Evolutionary conservation across 2,329 filamentous ascomycete genomes (phyloP), one percentile per base, ranked within the genome.

Genomic region (Beauveria australis): DNA sequence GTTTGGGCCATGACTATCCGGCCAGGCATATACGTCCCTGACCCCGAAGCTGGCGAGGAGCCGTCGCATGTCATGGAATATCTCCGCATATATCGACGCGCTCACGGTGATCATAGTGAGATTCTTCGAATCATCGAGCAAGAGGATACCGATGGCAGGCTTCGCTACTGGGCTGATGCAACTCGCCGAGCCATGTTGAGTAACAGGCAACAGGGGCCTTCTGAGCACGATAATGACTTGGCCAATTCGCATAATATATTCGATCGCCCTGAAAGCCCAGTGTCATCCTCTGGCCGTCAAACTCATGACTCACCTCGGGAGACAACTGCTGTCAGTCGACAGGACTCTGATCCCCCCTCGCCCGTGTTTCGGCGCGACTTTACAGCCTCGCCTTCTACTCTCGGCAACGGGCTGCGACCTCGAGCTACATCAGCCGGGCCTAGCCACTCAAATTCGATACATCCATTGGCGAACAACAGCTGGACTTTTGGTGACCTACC

Each of bases 61-160:
- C 65, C 64, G 52, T 65, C 67, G 12, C 70, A 66, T 16, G 65
- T 73, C 8, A 65, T 68, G 41, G 71, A 74, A n/a, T 74, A 73
- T 60, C 74, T 81, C 65, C 78, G 76, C 60, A 85, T 83, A 43
- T 87, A 85, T 71, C 77, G 79, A 47, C 81, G 82, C 60, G 84
- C 85, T 1, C 78, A 79, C 48, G 85, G 85, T 5, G 79, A 88
- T 65, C 79, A 80, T 0, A 76, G 81, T 41, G 79, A 78, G 62
- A 83, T 89, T 28, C 65, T 87, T 3, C 75, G 78, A 46, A 83
- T 89, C 24, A 85, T 88, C 37, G 79, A 81, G 44, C 79, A 83
- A 43, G 85, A 88, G 65, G 78, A 81, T 5, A 77, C 84, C 2
- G 77, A 82, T 60, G 81, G 84, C 12, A 80, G 81, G 54, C 76